phyloP scores from a whole-genome alignment of 1,139 yeast genomes.

The Pneumocystis jirovecii region DNA sequence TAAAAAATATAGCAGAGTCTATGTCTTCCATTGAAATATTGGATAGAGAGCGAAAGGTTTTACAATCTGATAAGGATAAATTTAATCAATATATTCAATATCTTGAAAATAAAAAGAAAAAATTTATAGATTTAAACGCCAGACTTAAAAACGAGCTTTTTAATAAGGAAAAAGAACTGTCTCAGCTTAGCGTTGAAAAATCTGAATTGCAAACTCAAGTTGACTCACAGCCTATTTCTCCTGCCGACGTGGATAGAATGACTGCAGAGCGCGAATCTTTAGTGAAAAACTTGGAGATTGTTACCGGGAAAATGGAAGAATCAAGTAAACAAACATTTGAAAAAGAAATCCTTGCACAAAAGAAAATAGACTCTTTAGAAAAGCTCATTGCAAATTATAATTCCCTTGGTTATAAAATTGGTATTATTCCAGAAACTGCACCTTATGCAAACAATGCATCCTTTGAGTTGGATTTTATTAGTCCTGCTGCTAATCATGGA shows the following conservation, averaged over 20 bases:
- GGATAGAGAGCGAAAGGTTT: constrained; percentile 44
- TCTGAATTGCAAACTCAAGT: constrained; percentile 35
- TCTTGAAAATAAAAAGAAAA: constrained; percentile 46
- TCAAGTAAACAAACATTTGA: constrained; percentile 28
- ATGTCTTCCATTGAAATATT: constrained; percentile 32
- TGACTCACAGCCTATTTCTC: constrained; percentile 41
- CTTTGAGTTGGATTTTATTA: constrained; percentile 23
- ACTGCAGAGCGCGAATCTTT: constrained; percentile 47
- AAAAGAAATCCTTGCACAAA: constrained; percentile 36
- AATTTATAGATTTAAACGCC: constrained; percentile 45
- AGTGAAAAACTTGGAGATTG: constrained; percentile 40
- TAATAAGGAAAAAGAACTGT: constrained; percentile 33
- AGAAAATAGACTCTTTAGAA: constrained; percentile 37
- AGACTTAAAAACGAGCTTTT: constrained; percentile 41
- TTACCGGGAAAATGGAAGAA: constrained; percentile 32
- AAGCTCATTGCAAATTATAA: constrained; percentile 42
- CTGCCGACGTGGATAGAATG: constrained; percentile 47
- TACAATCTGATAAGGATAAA: constrained; percentile 57
- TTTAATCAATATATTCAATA: constrained; percentile 56
- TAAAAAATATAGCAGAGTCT: constrained; percentile 24
- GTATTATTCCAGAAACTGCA: constrained; percentile 20
- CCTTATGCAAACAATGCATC: constrained; percentile 16
- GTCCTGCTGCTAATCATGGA: constrained; percentile 24
- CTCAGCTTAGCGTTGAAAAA: constrained; percentile 33
- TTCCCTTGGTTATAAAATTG: constrained; percentile 36